phyloP scores from a whole-genome alignment of 108 stramenopile genomes.

The Pseudonitzschia pungens region DNA sequence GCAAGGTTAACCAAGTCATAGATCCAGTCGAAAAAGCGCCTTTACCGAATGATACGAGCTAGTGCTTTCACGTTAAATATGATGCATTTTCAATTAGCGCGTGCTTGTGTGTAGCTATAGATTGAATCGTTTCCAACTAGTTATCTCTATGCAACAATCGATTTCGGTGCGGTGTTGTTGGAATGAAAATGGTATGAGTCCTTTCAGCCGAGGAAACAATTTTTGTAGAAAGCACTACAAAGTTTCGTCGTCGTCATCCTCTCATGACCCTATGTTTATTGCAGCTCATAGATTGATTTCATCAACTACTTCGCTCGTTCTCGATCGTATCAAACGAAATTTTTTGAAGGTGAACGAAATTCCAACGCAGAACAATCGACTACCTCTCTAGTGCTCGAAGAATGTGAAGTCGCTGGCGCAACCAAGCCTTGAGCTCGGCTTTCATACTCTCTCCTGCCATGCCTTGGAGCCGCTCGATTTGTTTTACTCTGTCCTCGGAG shows the following conservation, averaged over 20 bases:
- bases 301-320: not conserved
- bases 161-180: not conserved
- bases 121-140: slow-evolving; percentile 3
- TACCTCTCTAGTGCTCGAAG: slow-evolving; percentile 24
- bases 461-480: slow-evolving; percentile 41
- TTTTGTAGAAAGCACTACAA: not conserved
- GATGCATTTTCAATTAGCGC: not conserved
- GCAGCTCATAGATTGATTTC: slow-evolving; percentile 2
- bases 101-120: not conserved
- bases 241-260: slow-evolving; percentile 16
- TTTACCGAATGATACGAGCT: no score
- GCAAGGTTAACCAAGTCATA: no score
- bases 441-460: slow-evolving; percentile 60
- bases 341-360: not conserved
- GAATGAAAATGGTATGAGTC: not conserved
- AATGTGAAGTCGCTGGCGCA: slow-evolving; percentile 44
- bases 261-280: slow-evolving; percentile 4
- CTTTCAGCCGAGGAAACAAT: slow-evolving; percentile 9
- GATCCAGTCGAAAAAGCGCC: no score
- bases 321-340: not conserved
- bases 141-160: not conserved
- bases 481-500: slow-evolving; percentile 39
- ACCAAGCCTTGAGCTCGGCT: slow-evolving; percentile 44
- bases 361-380: not conserved
- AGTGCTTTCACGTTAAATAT: no score